phyloP scores from a whole-genome alignment of 257 asterid genomes.

The Nicotiana tomentosiformis region DNA sequence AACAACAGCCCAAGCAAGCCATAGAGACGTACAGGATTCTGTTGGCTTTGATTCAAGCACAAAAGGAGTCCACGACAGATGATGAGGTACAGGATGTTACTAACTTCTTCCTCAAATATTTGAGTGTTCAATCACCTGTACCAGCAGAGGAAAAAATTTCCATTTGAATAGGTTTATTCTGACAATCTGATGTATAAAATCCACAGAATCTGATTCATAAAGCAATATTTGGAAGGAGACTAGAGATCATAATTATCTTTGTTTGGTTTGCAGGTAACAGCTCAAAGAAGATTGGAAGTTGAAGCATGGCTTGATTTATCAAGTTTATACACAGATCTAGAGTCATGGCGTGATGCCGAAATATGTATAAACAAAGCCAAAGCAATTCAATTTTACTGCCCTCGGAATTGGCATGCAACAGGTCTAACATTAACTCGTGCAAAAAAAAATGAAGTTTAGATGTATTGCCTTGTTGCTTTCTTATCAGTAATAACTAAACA shows the following conservation, averaged over 20 bases:
- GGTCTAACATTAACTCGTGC: conserved; percentile 28
- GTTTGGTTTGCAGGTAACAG: conserved; percentile 29
- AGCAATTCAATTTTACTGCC: conserved; percentile 36
- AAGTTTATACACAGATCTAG: conserved; percentile 50
- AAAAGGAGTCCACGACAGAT: conserved; percentile 15
- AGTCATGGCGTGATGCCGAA: conserved; percentile 61
- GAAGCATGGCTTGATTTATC: conserved; percentile 95
- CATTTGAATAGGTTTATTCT: background rate
- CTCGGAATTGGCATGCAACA: conserved; percentile 67
- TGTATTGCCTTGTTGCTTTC: background rate
- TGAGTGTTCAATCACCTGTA: background rate
- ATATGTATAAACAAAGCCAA: conserved; percentile 57
- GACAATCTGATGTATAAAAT: background rate
- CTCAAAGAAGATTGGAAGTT: conserved; percentile 37
- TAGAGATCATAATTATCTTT: background rate
- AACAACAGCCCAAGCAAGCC: conserved; percentile 76
- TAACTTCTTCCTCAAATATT: background rate
- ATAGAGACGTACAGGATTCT: conserved; percentile 66
- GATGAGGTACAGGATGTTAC: conserved; percentile 22
- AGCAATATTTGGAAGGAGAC: background rate
- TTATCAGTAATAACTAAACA: background rate
- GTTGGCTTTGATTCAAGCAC: conserved; percentile 63
- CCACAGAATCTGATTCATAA: background rate
- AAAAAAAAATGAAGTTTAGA: background rate
- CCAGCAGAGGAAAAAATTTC: background rate